A percentile compares a stretch with the other conserved stretches of the same genome.
phyloP scores from a whole-genome alignment of 2,329 filamentous ascomycete species.

The Alternaria brassicae region DNA sequence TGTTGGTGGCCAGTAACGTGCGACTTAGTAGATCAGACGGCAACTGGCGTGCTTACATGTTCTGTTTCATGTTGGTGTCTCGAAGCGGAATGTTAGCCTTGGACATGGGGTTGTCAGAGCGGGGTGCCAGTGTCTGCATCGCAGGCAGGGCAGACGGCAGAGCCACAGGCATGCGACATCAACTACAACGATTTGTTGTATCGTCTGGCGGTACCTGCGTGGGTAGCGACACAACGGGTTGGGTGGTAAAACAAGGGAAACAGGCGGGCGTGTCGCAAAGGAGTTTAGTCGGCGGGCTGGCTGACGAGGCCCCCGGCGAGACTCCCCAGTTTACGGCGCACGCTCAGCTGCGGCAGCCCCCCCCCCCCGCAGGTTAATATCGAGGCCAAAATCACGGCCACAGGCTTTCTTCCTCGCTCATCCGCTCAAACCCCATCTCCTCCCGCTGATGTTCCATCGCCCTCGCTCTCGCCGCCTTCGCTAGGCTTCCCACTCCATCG shows the following conservation, averaged over 20 bases:
- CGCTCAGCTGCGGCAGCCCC: slow-evolving; percentile 31
- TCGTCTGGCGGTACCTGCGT: slow-evolving; percentile 16
- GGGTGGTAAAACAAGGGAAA: slow-evolving; percentile 27
- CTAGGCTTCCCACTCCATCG: slow-evolving; percentile 38
- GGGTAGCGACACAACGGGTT: neutral
- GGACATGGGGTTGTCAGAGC: neutral
- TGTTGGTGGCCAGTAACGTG: neutral
- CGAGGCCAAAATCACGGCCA: slow-evolving; percentile 24
- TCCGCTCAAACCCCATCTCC: slow-evolving; percentile 21
- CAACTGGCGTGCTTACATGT: neutral
- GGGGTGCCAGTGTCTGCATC: neutral
- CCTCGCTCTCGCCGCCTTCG: slow-evolving; percentile 36
- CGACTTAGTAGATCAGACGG: neutral
- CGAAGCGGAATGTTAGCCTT: neutral
- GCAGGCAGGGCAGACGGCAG: neutral
- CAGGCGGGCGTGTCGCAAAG: slow-evolving; percentile 22
- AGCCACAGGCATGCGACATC: too few species aligned
- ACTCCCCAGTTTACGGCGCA: slow-evolving; percentile 26
- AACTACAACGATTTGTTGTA: neutral
- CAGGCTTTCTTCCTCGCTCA: slow-evolving; percentile 18
- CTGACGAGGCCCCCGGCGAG: slow-evolving; percentile 20
- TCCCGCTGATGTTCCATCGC: slow-evolving; percentile 45
- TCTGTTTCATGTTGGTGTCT: slow-evolving; percentile 13
- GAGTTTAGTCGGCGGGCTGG: slow-evolving; percentile 18
- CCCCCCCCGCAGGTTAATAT: slow-evolving; percentile 39